Conservation (phyloP, 2,329 filamentous ascomycete species). For the Ophiostoma fasciatum region DNA sequence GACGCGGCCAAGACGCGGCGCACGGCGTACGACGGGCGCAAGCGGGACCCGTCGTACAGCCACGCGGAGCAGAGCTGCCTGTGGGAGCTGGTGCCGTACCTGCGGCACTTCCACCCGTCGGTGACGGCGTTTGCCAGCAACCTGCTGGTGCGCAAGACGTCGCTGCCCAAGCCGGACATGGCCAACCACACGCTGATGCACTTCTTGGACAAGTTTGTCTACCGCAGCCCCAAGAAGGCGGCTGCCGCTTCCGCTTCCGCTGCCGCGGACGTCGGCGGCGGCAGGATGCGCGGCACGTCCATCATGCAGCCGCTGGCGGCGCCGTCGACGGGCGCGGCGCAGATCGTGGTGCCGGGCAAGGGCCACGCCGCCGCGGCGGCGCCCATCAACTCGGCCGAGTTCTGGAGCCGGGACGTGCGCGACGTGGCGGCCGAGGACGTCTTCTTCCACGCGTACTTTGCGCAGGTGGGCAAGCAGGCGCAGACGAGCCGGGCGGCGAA, state of each 20-base stretch:
- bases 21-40: conserved; percentile 63
- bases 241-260: conserved; percentile 23
- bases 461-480: conserved; percentile 47
- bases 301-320: conserved; percentile 85
- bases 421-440: conserved; percentile 83
- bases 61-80: conserved; percentile 87
- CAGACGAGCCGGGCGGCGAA: conserved; percentile 41
- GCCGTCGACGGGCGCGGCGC: conserved; percentile 26
- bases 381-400: conserved; percentile 67
- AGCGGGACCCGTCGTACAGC: conserved; percentile 80
- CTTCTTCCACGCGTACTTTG: conserved; percentile 98
- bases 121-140: conserved; percentile 70
- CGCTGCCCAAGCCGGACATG: conserved; percentile 79
- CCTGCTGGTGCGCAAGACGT: conserved; percentile 51
- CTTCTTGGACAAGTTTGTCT: conserved; percentile 97
- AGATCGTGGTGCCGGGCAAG: conserved; percentile 41
- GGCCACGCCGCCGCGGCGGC: conserved; percentile 17
- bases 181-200: conserved; percentile 82
- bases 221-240: conserved; percentile 79
- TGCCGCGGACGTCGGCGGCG: conserved; percentile 21
- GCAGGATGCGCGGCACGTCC: conserved; percentile 54
- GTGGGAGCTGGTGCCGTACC: conserved; percentile 69
- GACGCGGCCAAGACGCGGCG: conserved; percentile 11
- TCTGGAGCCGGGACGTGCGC: conserved; percentile 82
- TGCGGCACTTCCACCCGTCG: conserved; percentile 82